These are phyloP conservation scores for Colletotrichum scovillei DNA, from an alignment of 2,329 filamentous ascomycete genomes.

Conservation along the genomic window DNA sequence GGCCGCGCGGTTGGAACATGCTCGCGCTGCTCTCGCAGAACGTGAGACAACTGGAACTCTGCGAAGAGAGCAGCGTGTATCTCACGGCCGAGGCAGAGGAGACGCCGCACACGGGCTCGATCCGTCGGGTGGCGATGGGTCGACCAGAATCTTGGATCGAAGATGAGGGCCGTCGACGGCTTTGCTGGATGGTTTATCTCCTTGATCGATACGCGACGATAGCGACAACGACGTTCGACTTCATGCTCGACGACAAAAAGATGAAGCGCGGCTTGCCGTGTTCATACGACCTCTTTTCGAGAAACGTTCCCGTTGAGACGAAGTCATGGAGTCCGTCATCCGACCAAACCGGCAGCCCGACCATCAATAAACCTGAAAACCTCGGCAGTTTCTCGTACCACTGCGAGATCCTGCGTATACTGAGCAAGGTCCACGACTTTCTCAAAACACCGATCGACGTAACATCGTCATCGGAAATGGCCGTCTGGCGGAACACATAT, in stretches of 20 bases:
- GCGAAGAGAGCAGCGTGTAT: slow-evolving; percentile 52
- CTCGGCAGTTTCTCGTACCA: slow-evolving; percentile 58
- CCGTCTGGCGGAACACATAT: slow-evolving; percentile 54
- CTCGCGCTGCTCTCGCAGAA: slow-evolving; percentile 52
- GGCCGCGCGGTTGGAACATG: slow-evolving; percentile 55
- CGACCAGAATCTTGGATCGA: slow-evolving; percentile 57
- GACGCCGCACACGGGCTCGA: slow-evolving; percentile 46
- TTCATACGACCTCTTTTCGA: slow-evolving; percentile 57
- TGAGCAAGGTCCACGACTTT: slow-evolving; percentile 56
- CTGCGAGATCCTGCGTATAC: slow-evolving; percentile 55
- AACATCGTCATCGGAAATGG: slow-evolving; percentile 50
- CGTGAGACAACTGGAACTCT: slow-evolving; percentile 51
- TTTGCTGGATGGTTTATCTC: slow-evolving; percentile 59
- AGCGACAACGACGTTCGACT: slow-evolving; percentile 53
- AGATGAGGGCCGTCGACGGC: slow-evolving; percentile 53
- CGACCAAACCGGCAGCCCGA: slow-evolving; percentile 39
- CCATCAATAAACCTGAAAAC: slow-evolving; percentile 53
- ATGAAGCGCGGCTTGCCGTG: slow-evolving; percentile 55
- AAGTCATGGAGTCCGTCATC: slow-evolving; percentile 41
- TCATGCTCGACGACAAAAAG: slow-evolving; percentile 52
- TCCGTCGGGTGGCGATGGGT: slow-evolving; percentile 47
- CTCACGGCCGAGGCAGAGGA: slow-evolving; percentile 47
- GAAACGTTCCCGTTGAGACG: slow-evolving; percentile 56
- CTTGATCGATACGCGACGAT: slow-evolving; percentile 57
- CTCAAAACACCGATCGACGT: slow-evolving; percentile 53